Base-by-base conservation (phyloP, 2,329 filamentous ascomycete genomes). In the Phyllosticta paracitricarpa region DNA sequence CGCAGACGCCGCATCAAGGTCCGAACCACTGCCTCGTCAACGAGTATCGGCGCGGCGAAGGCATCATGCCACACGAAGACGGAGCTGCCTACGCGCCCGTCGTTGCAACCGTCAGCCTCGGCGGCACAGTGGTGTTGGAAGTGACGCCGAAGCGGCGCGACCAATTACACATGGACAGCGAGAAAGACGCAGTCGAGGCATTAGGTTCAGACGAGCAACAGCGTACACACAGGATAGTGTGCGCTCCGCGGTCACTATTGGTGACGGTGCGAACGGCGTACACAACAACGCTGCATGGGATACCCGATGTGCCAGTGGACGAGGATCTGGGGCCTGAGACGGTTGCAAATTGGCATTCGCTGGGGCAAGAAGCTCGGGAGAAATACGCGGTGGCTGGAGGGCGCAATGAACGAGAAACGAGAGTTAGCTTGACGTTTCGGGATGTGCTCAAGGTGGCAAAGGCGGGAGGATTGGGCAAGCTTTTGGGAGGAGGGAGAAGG, bases 31-130 rank as follows among this genome's bases (percentile, higher is more conserved):
- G 96, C 54, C 80, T 97, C 48, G 85, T 97, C 67, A 99, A 99
- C 70, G 92, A 97, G 73, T 99, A 97, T 73, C 81, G 81, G 1
- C 85, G 89, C 0, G 90, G 89, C 1, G 84, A 96, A 64, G 93
- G 93, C n/a, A 97, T 97, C 66, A 96, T 97, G 89, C 87, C 92
- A 55, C 93, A 97, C 73, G 94, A 97, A 79, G 93, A 99, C 72
- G 94, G 93, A 1, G 77, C 83, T 8, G 90, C 93, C 9, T 99
- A 99, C 71, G 83, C 89, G 70, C 89, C 89, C 1, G 85, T 95
- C 14, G 93, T 97, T 12, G 94, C 91, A 65, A 97, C 94, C 1
- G 87, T 97, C 64, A 96, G 90, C 75, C 77, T 99, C 7, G 90
- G 90, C 0, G 84, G 84, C 9, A 84, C 84, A 56, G 78, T 96